Base-by-base conservation (phyloP, 331 rosid genomes). In the Ulmus americana region DNA sequence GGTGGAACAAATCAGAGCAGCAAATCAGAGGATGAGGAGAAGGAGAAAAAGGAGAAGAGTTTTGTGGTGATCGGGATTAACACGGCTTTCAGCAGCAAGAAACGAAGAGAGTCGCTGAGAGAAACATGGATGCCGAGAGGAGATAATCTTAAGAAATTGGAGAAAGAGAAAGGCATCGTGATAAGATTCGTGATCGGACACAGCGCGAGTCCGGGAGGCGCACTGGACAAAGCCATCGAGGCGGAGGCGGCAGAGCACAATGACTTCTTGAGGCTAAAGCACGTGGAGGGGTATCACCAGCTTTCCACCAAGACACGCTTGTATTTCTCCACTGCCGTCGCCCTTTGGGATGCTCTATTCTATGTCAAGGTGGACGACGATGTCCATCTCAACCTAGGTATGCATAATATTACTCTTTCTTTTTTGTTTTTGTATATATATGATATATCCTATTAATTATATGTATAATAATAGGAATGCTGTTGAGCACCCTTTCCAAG, bases 301-400 rank as follows among this genome's bases (percentile, higher is more conserved):
- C 85, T 92, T 39, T 92, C 97, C 40, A 50, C 97, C 64, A 92
- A 92, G 84, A 92, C 97, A 20, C 85, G 94, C 48, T 56, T 85
- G 49, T 92, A 73, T 46, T 92, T 92, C 76, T 81, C 90, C 63
- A 80, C 94, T 1, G 82, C 86, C 44, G 67, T 80, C 46, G 71
- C 97, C 16, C 46, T 84, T 15, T 92, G 97, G 97, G 90, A 83
- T 45, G 97, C 96, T 13, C 78, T 78, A 5, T 92, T 92, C 72
- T 92, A 84, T 64, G 94, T 92, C 61, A 92, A 92, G 75, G 95
- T 92, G 1, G 97, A 92, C 56, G 97, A 92, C 43, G 97, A 92
- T 44, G 59, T 92, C 49, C 97, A 92, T 67, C 71, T 92, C 48
- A 92, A 92, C 68, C 65, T 39, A 81, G 96, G 88, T n/a, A 73